phyloP scores from a whole-genome alignment of 805 yeast species.

The Hanseniaspora hatyaiensis region DNA sequence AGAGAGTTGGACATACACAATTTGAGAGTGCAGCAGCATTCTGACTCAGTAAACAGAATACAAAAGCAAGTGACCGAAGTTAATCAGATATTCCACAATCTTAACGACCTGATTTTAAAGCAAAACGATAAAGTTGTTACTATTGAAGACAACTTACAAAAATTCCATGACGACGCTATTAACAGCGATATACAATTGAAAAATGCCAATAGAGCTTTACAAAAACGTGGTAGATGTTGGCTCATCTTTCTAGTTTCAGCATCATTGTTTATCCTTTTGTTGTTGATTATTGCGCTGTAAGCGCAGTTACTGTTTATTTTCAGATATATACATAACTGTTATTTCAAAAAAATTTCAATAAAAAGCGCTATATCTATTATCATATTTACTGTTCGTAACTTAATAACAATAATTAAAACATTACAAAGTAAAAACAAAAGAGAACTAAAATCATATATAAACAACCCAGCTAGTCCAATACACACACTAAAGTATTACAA shows the following conservation, averaged over 20 bases:
- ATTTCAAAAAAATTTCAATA: too few relatives aligned
- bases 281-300: conserved; percentile 40
- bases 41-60: conserved; percentile 57
- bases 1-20: conserved; percentile 54
- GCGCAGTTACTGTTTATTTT: too few relatives aligned
- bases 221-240: conserved; percentile 58
- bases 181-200: conserved; percentile 58
- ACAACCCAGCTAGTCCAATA: too few relatives aligned
- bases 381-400: too few relatives aligned
- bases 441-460: too few relatives aligned
- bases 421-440: too few relatives aligned
- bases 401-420: too few relatives aligned
- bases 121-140: conserved; percentile 80
- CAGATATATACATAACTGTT: too few relatives aligned
- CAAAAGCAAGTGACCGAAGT: conserved; percentile 74
- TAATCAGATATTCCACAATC: conserved; percentile 70
- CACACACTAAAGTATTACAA: too few relatives aligned
- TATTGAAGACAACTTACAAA: conserved; percentile 65
- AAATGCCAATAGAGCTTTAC: conserved; percentile 68
- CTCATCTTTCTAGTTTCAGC: conserved; percentile 52
- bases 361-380: too few relatives aligned
- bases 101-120: conserved; percentile 64
- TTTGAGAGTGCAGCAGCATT: conserved; percentile 57
- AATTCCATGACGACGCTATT: conserved; percentile 51
- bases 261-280: conserved; percentile 44